A percentile compares a stretch with the other conserved stretches of the same genome.
These are phyloP conservation scores for Salvia splendens DNA, from an alignment of 257 asterid genomes.

Conservation along the genomic window DNA sequence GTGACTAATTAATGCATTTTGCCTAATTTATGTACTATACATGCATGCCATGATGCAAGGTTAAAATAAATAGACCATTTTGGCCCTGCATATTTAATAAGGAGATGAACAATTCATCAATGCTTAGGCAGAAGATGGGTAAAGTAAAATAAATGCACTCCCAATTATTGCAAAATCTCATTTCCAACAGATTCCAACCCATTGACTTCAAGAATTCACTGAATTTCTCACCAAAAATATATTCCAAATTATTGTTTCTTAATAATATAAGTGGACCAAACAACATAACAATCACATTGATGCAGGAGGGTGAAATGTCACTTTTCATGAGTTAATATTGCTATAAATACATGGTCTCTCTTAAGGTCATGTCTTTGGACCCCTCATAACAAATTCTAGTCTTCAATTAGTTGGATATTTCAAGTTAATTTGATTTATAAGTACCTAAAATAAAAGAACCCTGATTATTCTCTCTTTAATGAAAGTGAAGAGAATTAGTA, in stretches of 20 bases:
- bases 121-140: constrained; percentile 34
- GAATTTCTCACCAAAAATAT: not conserved
- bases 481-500: not conserved
- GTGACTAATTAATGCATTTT: constrained; percentile 25
- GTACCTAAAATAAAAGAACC: too few species aligned
- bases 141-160: constrained; percentile 35
- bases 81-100: constrained; percentile 21
- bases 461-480: too few species aligned
- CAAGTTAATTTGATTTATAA: too few species aligned
- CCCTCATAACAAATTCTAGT: constrained; percentile 25
- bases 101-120: constrained; percentile 35
- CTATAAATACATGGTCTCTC: constrained; percentile 32
- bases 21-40: constrained; percentile 27
- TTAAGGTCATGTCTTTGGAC: constrained; percentile 25
- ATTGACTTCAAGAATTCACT: constrained; percentile 17
- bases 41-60: too few species aligned
- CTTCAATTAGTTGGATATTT: not conserved
- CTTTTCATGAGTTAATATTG: constrained; percentile 40
- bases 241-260: constrained; percentile 7
- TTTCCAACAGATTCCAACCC: constrained; percentile 29
- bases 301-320: constrained; percentile 45
- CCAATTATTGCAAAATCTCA: constrained; percentile 36
- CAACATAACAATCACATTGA: constrained; percentile 28
- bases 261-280: constrained; percentile 36
- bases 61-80: constrained; percentile 24